Conservation (phyloP, 2,329 filamentous ascomycete species). For the Cladosporium sp. region DNA sequence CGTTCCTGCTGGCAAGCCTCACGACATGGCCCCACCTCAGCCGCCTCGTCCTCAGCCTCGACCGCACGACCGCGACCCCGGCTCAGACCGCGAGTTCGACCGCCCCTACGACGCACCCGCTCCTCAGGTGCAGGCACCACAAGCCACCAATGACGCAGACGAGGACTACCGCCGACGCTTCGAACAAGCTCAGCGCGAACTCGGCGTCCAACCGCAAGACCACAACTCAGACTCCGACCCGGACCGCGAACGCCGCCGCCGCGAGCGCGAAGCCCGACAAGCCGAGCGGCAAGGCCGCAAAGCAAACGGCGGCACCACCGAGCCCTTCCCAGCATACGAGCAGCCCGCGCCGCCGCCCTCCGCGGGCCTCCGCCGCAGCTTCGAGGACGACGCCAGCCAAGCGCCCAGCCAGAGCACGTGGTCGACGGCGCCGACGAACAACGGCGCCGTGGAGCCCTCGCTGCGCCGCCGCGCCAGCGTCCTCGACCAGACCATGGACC, state of each 20-base stretch:
- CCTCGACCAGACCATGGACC: slow-evolving; percentile 25
- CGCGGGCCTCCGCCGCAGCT: slow-evolving; percentile 18
- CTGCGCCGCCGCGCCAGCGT: slow-evolving; percentile 26
- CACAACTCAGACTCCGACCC: slow-evolving; percentile 24
- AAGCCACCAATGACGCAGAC: slow-evolving; percentile 34
- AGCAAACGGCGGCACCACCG: slow-evolving; percentile 7
- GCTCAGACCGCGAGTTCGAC: slow-evolving; percentile 1
- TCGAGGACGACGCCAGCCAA: slow-evolving; percentile 19
- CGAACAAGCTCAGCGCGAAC: slow-evolving; percentile 40
- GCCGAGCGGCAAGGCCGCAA: slow-evolving; percentile 22
- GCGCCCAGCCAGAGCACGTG: slow-evolving; percentile 4
- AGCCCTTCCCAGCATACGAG: slow-evolving; percentile 2
- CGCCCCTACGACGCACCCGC: background rate
- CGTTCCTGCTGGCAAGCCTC: background rate
- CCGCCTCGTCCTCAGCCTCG: slow-evolving; percentile 3
- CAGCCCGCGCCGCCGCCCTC: slow-evolving; percentile 10
- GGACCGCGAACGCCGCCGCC: slow-evolving; percentile 27
- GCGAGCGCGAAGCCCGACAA: slow-evolving; percentile 28
- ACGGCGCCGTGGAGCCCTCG: background rate
- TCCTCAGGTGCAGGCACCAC: background rate
- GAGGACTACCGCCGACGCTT: slow-evolving; percentile 47
- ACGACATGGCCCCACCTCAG: background rate
- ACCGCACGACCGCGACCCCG: background rate
- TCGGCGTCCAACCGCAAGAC: slow-evolving; percentile 29
- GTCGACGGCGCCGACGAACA: slow-evolving; percentile 14